Base-by-base conservation (phyloP, 768 basidiomycete genomes). In the Kwoniella newhampshirensis region DNA sequence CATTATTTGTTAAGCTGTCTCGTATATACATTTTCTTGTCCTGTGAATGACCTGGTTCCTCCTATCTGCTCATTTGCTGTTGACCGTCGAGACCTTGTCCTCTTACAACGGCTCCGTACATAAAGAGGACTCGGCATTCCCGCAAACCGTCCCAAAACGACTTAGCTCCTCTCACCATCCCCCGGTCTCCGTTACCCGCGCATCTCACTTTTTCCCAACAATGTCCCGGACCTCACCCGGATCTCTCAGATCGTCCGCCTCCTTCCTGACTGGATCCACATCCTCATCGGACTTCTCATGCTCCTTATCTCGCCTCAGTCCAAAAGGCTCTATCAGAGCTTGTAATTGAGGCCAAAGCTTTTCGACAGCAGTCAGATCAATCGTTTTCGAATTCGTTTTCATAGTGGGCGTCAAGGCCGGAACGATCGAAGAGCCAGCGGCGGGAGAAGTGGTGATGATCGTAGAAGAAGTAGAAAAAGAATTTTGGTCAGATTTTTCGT, bases 301-400 rank as follows among this genome's bases (percentile, higher is more conserved):
- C 13, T 40, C 55, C 17, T 32, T 23, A 23, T 47, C 27, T 17
- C 67, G 21, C 18, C 58, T 54, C 15, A 75, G 59, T 4, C 68
- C 67, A 54, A 66, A 75, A 23, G 71, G 73, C 35, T 73, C 71
- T 52, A 76, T 64, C 32, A 76, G 59, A 32, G 54, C 65, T 52
- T 66, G 59, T 20, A 76, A 54, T 57, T 73, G 66, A 5, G 75
- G 75, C 75, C 75, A 76, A 23, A 76, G 66, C 75, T 76, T 67
- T 66, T 74, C 67, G 59, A 76, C 53, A 4, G 70, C 60, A 45
- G 44, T 45, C 27, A 23, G 25, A 27, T 27, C 11, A 45, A 45
- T 28, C 17, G 44, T 45, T 26, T 28, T 8, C 12, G 28, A 17
- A 47, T 54, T 21, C 8, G 20, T 26, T 39, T 46, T 44, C 28